A percentile compares a stretch with the other conserved stretches of the same genome.
These are phyloP conservation scores for Hemisphaericaspora subhashii DNA, from an alignment of 1,139 yeast species.

Conservation along the genomic window DNA sequence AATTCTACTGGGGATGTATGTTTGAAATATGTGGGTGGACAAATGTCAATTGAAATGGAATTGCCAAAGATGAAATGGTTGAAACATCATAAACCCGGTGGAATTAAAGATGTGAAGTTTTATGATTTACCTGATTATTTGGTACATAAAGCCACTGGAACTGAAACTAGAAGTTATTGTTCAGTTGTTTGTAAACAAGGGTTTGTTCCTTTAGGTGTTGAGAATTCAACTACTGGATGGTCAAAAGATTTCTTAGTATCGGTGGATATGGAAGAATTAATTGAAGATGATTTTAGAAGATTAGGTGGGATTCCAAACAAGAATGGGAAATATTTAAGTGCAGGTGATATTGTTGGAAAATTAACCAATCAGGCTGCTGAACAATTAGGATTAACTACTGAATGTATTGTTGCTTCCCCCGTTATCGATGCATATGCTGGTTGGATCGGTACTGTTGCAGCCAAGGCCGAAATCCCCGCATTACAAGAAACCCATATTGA, in stretches of 20 bases:
- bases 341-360: conserved; percentile 86
- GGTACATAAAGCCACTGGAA: conserved; percentile 87
- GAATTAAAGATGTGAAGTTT: conserved; percentile 70
- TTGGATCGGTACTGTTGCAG: conserved; percentile 98
- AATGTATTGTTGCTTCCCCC: conserved; percentile 88
- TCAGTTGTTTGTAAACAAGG: conserved; percentile 97
- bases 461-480: conserved; percentile 59
- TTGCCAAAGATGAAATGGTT: conserved; percentile 96
- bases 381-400: conserved; percentile 77
- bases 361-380: conserved; percentile 69
- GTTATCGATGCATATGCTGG: conserved; percentile 98
- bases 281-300: conserved; percentile 70
- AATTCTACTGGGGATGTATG: conserved; percentile 78
- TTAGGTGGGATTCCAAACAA: conserved; percentile 81
- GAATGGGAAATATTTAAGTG: conserved; percentile 73
- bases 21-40: conserved; percentile 92
- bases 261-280: conserved; percentile 75
- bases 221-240: conserved; percentile 87
- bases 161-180: conserved; percentile 83
- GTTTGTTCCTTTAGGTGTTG: conserved; percentile 87
- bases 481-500: conserved; percentile 36
- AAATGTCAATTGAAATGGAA: conserved; percentile 98
- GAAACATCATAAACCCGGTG: conserved; percentile 76
- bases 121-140: conserved; percentile 90
- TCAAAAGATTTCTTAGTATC: conserved; percentile 68